phyloP scores from a whole-genome alignment of 352 stramenopile genomes.

The Phytophthora niederhauseri region DNA sequence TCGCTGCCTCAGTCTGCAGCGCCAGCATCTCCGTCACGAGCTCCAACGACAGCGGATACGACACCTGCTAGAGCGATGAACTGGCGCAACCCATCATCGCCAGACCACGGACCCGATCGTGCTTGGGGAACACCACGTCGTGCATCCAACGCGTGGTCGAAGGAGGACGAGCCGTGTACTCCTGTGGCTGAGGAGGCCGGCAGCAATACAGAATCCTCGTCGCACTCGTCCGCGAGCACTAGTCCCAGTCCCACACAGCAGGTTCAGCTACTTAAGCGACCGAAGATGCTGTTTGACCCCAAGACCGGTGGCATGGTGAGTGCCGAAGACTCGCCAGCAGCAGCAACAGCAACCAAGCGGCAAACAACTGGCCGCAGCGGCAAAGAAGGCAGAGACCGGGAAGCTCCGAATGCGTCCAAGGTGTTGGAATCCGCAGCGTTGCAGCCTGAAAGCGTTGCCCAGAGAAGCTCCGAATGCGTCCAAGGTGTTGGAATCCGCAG shows the following conservation, averaged over 20 bases:
- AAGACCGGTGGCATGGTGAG: slow-evolving; percentile 68
- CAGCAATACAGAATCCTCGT: slow-evolving; percentile 27
- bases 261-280: slow-evolving; percentile 65
- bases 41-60: slow-evolving; percentile 7
- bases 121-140: neutral
- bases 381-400: slow-evolving; percentile 9
- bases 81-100: slow-evolving; percentile 15
- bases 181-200: slow-evolving; percentile 5
- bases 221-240: slow-evolving; percentile 19
- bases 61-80: slow-evolving; percentile 5
- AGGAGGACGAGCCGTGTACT: slow-evolving; percentile 19
- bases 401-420: neutral
- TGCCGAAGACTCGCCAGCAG: slow-evolving; percentile 28
- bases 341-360: slow-evolving; percentile 17
- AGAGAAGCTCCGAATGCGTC: neutral
- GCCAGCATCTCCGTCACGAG: slow-evolving; percentile 1
- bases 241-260: slow-evolving; percentile 29
- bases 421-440: neutral
- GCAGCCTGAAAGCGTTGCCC: neutral
- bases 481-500: neutral
- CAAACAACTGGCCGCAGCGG: slow-evolving; percentile 5
- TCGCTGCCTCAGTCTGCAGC: slow-evolving; percentile 7
- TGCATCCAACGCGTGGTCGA: slow-evolving; percentile 5
- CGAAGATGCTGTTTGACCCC: slow-evolving; percentile 78
- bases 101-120: slow-evolving; percentile 1